These are phyloP conservation scores for Paraphaeosphaeria minitans DNA, from an alignment of 2,329 filamentous ascomycete genomes.

Conservation along the genomic window DNA sequence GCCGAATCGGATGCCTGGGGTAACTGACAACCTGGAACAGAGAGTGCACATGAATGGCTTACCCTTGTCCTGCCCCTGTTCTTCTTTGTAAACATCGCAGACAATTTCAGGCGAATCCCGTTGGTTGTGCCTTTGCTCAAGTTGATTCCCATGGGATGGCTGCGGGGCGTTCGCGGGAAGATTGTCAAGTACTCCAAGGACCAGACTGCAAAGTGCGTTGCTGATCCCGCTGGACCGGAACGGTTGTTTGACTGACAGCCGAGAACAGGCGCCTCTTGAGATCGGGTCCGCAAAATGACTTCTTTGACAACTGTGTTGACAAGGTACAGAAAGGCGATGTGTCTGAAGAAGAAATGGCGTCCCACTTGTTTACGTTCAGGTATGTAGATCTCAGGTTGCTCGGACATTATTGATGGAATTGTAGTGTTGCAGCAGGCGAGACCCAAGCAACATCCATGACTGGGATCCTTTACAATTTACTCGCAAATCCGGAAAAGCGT, in stretches of 20 bases:
- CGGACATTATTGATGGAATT: not conserved
- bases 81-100: not conserved
- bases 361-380: not conserved
- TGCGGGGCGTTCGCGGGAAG: not conserved
- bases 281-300: not conserved
- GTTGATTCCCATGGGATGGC: not conserved
- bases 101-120: constrained; percentile 1
- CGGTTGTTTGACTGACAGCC: not conserved
- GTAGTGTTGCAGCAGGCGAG: constrained; percentile 41
- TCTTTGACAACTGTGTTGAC: not conserved
- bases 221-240: not conserved
- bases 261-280: not conserved
- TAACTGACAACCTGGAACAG: not conserved
- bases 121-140: not conserved
- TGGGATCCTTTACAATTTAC: constrained; percentile 37
- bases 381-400: not conserved
- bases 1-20: not conserved
- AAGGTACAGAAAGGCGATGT: constrained; percentile 5
- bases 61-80: not conserved
- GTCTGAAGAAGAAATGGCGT: constrained; percentile 4
- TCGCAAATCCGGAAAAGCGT: constrained; percentile 18
- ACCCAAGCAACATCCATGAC: constrained; percentile 44
- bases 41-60: constrained; percentile 1
- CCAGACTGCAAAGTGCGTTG: constrained; percentile 2
- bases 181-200: constrained; percentile 4